Percentiles rank a stretch among this genome's conserved stretches.
These are phyloP conservation scores for Aspergillus oerlinghausenensis DNA, from an alignment of 2,329 filamentous ascomycete genomes.

Conservation along the genomic window DNA sequence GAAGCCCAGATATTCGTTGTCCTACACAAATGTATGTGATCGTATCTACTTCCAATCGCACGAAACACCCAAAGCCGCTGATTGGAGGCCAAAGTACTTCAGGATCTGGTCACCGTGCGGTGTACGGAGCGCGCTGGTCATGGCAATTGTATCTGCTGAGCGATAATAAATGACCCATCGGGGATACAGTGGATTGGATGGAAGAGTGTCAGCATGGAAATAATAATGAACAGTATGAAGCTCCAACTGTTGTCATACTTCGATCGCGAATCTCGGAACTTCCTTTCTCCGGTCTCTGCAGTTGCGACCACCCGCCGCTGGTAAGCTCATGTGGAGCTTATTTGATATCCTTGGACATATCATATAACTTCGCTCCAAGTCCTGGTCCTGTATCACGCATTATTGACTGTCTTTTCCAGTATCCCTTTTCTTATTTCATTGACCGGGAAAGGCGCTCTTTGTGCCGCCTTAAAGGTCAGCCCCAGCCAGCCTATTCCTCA, in stretches of 20 bases:
- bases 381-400: neutral
- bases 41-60: neutral
- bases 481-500: neutral
- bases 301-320: slow-evolving; percentile 1
- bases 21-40: neutral
- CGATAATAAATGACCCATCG: neutral
- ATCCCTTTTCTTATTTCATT: neutral
- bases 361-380: neutral
- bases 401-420: neutral
- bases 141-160: neutral
- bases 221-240: too few relatives aligned
- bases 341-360: slow-evolving; percentile 1
- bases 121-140: neutral
- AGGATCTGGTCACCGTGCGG: neutral
- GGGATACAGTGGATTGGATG: neutral
- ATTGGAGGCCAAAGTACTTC: neutral
- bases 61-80: neutral
- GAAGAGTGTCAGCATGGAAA: neutral
- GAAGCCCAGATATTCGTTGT: neutral
- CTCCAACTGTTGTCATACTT: neutral
- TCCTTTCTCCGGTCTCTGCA: slow-evolving; percentile 20
- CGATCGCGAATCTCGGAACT: slow-evolving; percentile 12
- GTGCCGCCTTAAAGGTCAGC: neutral
- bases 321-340: slow-evolving; percentile 20
- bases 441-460: too few relatives aligned